phyloP scores from a whole-genome alignment of 1,284 basidiomycete genomes.

The Malassezia psittaci region DNA sequence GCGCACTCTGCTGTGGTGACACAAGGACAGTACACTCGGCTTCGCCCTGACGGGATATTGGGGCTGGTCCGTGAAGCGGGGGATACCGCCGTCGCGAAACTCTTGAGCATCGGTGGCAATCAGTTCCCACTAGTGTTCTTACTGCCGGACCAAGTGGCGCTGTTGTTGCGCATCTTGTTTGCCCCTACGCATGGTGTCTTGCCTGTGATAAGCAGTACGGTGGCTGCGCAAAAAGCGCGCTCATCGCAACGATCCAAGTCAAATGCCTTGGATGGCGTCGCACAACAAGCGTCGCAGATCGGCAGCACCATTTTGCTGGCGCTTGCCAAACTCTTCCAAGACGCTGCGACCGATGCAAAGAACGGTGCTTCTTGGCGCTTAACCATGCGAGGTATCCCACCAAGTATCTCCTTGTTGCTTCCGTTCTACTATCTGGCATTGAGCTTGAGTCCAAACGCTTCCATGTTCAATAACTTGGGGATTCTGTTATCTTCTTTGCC shows the following conservation, averaged over 20 bases:
- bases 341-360: constrained; percentile 40
- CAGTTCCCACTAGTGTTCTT: constrained; percentile 37
- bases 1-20: constrained; percentile 21
- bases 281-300: constrained; percentile 48
- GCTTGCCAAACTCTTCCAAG: constrained; percentile 56
- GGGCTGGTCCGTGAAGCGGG: constrained; percentile 32
- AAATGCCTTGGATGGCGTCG: constrained; percentile 34
- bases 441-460: constrained; percentile 54
- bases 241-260: neutral
- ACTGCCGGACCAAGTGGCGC: constrained; percentile 28
- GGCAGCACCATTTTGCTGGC: constrained; percentile 55
- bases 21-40: constrained; percentile 20
- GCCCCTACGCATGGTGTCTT: constrained; percentile 26
- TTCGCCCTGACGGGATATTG: constrained; percentile 30
- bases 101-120: constrained; percentile 32
- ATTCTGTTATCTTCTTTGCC: constrained; percentile 55
- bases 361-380: constrained; percentile 26
- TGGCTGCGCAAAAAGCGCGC: neutral
- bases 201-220: constrained; percentile 19
- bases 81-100: constrained; percentile 21
- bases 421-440: constrained; percentile 57
- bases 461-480: constrained; percentile 58
- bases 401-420: constrained; percentile 53
- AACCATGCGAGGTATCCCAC: constrained; percentile 48
- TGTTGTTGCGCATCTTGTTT: constrained; percentile 29